A percentile compares a stretch with the other conserved stretches of the same genome.
These are phyloP conservation scores for Phytophthora ramorum DNA, from an alignment of 352 stramenopile genomes.

Conservation along the genomic window DNA sequence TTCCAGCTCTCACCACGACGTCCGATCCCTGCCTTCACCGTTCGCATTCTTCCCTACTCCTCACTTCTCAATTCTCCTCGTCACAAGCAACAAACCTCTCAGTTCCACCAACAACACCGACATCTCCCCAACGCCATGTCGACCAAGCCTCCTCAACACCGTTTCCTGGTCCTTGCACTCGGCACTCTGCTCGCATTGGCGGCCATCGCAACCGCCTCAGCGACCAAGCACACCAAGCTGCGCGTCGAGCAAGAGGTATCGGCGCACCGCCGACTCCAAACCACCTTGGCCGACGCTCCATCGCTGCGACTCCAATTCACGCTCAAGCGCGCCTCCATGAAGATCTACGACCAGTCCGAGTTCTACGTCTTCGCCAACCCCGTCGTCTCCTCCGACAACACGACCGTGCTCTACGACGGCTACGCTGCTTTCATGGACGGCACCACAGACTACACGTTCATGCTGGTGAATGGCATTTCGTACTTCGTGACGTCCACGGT, in stretches of 20 bases:
- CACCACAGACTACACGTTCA: slow-evolving; percentile 27
- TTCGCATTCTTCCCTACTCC: neutral
- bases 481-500: slow-evolving; percentile 32
- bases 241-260: neutral
- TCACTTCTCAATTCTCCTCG: slow-evolving; percentile 21
- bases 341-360: slow-evolving; percentile 33
- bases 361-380: slow-evolving; percentile 47
- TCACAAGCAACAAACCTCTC: neutral
- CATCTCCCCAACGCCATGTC: neutral
- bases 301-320: slow-evolving; percentile 40
- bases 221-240: slow-evolving; percentile 4
- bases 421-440: slow-evolving; percentile 28
- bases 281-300: slow-evolving; percentile 25
- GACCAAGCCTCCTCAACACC: slow-evolving; percentile 5
- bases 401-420: slow-evolving; percentile 41
- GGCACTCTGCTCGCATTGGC: slow-evolving; percentile 7
- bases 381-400: slow-evolving; percentile 24
- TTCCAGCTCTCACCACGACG: neutral
- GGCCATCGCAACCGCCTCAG: neutral
- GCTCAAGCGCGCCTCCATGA: slow-evolving; percentile 41
- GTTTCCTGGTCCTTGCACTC: slow-evolving; percentile 1
- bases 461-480: slow-evolving; percentile 34
- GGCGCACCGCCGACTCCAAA: neutral
- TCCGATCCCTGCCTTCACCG: neutral
- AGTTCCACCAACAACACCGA: neutral